Conservation (phyloP, 345 rosid species). For the Erucastrum elatum region DNA sequence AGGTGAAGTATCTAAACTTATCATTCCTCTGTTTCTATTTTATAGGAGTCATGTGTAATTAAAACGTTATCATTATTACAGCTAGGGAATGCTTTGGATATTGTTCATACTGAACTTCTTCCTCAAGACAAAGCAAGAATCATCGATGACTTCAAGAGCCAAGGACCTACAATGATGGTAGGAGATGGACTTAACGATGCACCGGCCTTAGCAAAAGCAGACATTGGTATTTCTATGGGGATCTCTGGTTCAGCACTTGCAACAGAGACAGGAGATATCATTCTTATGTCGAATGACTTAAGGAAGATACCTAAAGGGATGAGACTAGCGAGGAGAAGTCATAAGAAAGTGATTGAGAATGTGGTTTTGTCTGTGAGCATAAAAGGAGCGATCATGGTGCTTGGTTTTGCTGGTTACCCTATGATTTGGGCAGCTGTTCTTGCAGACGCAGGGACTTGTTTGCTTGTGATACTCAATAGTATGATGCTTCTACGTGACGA, state of each 20-base stretch:
- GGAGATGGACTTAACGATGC: slow-evolving; percentile 94
- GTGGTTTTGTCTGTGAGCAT: slow-evolving; percentile 59
- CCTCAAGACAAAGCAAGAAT: slow-evolving; percentile 74
- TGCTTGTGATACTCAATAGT: slow-evolving; percentile 79
- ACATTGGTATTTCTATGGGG: slow-evolving; percentile 92
- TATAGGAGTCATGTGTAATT: background rate
- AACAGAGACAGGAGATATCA: slow-evolving; percentile 74
- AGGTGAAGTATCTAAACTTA: slow-evolving; percentile 44
- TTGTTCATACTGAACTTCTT: slow-evolving; percentile 63
- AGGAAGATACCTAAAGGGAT: slow-evolving; percentile 66
- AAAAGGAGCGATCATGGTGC: slow-evolving; percentile 60
- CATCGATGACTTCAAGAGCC: slow-evolving; percentile 43
- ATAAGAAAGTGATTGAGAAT: slow-evolving; percentile 66
- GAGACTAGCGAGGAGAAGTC: slow-evolving; percentile 57
- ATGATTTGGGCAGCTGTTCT: slow-evolving; percentile 92
- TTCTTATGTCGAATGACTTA: slow-evolving; percentile 84
- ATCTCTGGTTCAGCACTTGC: slow-evolving; percentile 89
- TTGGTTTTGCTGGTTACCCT: slow-evolving; percentile 81
- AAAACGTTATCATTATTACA: slow-evolving; percentile 34
- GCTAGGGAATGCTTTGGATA: slow-evolving; percentile 57
- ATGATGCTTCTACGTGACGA: slow-evolving; percentile 58
- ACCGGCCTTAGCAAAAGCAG: slow-evolving; percentile 81
- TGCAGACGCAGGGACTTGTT: slow-evolving; percentile 83
- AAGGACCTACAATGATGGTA: slow-evolving; percentile 75
- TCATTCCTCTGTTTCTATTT: background rate